Conservation (phyloP, 495 filamentous ascomycete genomes). For the Xylaria nigripes region DNA sequence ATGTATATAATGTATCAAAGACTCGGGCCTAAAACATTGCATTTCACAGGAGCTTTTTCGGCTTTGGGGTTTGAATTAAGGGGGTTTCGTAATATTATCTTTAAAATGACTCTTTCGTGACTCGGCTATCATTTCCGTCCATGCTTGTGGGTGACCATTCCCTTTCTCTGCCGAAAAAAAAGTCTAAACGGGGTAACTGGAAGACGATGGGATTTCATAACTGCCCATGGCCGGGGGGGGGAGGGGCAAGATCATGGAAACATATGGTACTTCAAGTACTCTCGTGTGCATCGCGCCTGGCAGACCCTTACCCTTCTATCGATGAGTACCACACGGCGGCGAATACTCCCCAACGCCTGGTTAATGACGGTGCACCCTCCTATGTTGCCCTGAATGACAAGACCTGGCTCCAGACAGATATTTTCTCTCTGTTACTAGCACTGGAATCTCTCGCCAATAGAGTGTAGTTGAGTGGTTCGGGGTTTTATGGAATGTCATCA, state of each 20-base stretch:
- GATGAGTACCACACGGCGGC: neutral
- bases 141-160: neutral
- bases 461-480: neutral
- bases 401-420: neutral
- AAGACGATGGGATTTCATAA: neutral
- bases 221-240: no score
- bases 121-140: neutral
- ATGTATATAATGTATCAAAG: no score
- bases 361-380: neutral
- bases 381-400: constrained; percentile 6
- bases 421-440: neutral
- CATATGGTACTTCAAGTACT: neutral
- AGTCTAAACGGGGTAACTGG: neutral
- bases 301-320: neutral
- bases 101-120: neutral
- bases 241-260: neutral
- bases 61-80: neutral
- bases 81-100: constrained; percentile 3
- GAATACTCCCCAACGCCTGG: neutral
- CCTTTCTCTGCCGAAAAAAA: neutral
- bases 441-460: neutral
- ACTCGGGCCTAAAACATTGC: no score
- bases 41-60: no score
- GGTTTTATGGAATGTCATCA: neutral
- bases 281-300: neutral